Conservation (phyloP, 352 stramenopile species). For the Pythium aphanidermatum region DNA sequence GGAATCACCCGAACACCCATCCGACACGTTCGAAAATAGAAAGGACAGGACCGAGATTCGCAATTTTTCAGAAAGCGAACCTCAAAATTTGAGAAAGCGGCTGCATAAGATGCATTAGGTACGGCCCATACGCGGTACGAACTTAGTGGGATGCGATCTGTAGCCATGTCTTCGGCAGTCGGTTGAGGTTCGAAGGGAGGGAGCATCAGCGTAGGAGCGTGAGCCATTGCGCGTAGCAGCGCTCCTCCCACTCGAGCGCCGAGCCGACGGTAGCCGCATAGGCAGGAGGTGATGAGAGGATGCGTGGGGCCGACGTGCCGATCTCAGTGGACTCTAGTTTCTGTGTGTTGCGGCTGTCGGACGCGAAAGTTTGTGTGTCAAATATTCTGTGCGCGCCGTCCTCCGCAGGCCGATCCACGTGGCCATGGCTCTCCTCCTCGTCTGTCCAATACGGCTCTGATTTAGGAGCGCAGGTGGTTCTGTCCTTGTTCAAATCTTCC, state of each 20-base stretch:
- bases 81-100: background rate
- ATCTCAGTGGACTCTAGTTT: too few species aligned
- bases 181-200: background rate
- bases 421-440: too few species aligned
- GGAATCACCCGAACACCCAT: too few species aligned
- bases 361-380: too few species aligned
- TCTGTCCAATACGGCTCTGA: too few species aligned
- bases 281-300: too few species aligned
- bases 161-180: conserved; percentile 1
- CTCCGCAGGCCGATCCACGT: too few species aligned
- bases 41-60: background rate
- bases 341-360: too few species aligned
- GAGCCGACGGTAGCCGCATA: background rate
- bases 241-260: conserved; percentile 14
- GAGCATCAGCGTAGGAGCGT: background rate
- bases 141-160: background rate
- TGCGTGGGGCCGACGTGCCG: too few species aligned
- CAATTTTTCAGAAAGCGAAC: background rate
- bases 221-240: conserved; percentile 19
- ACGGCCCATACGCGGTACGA: background rate
- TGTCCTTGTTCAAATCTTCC: too few species aligned
- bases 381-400: too few species aligned
- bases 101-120: background rate
- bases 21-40: background rate
- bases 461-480: too few species aligned